Evolutionary conservation across 495 filamentous ascomycete genomes (phyloP).

Genomic region (Hypoxylon crocopeplum): DNA sequence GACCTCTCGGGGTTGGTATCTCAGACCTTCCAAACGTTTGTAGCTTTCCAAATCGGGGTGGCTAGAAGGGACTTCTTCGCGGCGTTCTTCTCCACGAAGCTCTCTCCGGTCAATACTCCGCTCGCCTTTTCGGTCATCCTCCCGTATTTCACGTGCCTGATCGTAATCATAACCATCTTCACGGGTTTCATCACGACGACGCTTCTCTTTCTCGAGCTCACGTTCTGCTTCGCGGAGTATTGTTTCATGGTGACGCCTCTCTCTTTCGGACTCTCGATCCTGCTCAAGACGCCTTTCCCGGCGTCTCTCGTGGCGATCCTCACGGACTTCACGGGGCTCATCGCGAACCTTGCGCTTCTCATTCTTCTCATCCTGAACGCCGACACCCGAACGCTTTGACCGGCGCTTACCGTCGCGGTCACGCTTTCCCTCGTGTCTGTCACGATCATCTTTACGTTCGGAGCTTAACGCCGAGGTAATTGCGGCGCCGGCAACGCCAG

Average conservation of each 20-base stretch:
- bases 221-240: conserved; percentile 26
- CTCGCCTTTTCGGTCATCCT: conserved; percentile 12
- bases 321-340: conserved; percentile 40
- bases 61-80: conserved; percentile 1
- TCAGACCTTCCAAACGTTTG: conserved; percentile 4
- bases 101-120: conserved; percentile 17
- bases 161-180: conserved; percentile 33
- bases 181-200: conserved; percentile 30
- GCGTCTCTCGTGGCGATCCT: conserved; percentile 50
- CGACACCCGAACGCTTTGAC: conserved; percentile 19
- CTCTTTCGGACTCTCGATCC: conserved; percentile 16
- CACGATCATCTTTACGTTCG: conserved; percentile 44
- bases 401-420: conserved; percentile 25
- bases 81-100: conserved; percentile 8
- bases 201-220: conserved; percentile 27
- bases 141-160: conserved; percentile 18
- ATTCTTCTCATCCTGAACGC: conserved; percentile 29
- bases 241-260: conserved; percentile 22
- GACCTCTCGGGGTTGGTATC: conserved; percentile 18
- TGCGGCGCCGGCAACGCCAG: conserved; percentile 57
- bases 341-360: conserved; percentile 36
- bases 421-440: conserved; percentile 35
- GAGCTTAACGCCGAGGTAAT: conserved; percentile 46
- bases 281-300: conserved; percentile 37
- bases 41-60: conserved; percentile 8